Evolutionary conservation across 768 basidiomycete species (phyloP), one percentile per base, ranked within the genome.

Genomic region (Suillus variegatus): DNA sequence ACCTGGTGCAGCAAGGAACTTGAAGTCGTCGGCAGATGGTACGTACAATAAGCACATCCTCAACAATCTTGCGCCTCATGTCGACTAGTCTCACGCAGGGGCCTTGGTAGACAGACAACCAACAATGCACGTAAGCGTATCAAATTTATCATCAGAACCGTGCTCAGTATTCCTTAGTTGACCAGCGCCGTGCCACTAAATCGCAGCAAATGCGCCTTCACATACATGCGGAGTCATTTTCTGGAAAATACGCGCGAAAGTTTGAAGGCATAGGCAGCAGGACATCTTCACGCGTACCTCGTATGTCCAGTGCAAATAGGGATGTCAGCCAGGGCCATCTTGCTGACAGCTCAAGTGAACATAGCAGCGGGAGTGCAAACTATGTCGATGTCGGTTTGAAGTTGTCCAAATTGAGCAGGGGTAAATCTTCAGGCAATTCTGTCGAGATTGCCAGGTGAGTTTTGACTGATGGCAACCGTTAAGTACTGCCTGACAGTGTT

Each of bases 111-210:
- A 43, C 41, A 13, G 18, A 13, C 41, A 28, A 20, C 2, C 12
- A 60, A 43, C 20, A 28, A 28, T 28, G 18, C 58, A 60, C 25
- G 58, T 60, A 43, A 60, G 58, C 20, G 14, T 60, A 13, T 60
- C 18, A 9, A 43, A 28, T 10, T 5, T 35, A n/a, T 28, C 6
- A 13, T 12, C 25, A 20, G 25, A 13, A 32, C 18, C 28, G 25
- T 32, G 10, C 58, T 60, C 58, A 54, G 20, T 43, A 10, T 25
- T 13, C 12, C 41, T 18, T 6, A 60, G 58, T 20, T 32, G 18
- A 43, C 28, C 58, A 20, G 18, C 25, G 20, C 28, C 58, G 25
- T 43, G 58, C 58, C 58, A 40, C 28, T 60, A 60, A 60, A 44
- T 20, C 58, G 28, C 58, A 28, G 32, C 57, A 7, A 43, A 41